Evolutionary conservation across 257 asterid species (phyloP), one percentile per base, ranked within the genome.

Genomic region (Gentiana straminea): DNA sequence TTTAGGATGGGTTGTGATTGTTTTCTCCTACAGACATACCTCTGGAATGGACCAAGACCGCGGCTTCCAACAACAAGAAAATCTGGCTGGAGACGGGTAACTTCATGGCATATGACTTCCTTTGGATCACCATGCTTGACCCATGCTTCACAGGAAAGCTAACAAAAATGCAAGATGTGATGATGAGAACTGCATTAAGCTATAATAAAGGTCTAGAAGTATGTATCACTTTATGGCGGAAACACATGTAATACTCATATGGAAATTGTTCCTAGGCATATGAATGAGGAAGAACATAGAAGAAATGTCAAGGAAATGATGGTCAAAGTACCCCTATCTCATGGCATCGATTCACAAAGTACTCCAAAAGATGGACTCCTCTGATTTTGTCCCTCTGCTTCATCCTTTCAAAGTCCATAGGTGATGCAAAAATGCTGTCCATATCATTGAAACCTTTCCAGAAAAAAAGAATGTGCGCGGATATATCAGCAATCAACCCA

Each of bases 131-230:
- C 97, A 69, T 33, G 73, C 80, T 72, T 85, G 60, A 79, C 57
- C 97, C 97, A 79, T 62, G 97, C 83, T 76, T 88, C 94, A 74
- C 97, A 88, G 52, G 84, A 78, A 69, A 88, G 73, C 97, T 88
- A 70, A 52, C 67, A 66, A 54, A 15, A 70, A 49, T 51, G 47
- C 57, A 13, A 11, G 50, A n/a, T n/a, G 33, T 33, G 35, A 58
- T 33, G 13, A 32, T 13, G 46, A 41, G 13, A 37, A 33, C 13
- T 35, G 48, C 13, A 59, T n/a, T 7, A 13, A 34, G 56, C 37
- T 37, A 3, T 12, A 33, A 24, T 24, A 24, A 24, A 24, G 24
- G 24, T 24, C 24, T 24, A 24, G 1, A 24, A 24, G 24, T 0
- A 24, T 24, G 24, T 24, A 24, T 24, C 24, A 24, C 24, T 24